Percentiles rank a stretch among this genome's conserved stretches.
phyloP scores from a whole-genome alignment of 768 basidiomycete species.

The Phanerochaete carnosa region DNA sequence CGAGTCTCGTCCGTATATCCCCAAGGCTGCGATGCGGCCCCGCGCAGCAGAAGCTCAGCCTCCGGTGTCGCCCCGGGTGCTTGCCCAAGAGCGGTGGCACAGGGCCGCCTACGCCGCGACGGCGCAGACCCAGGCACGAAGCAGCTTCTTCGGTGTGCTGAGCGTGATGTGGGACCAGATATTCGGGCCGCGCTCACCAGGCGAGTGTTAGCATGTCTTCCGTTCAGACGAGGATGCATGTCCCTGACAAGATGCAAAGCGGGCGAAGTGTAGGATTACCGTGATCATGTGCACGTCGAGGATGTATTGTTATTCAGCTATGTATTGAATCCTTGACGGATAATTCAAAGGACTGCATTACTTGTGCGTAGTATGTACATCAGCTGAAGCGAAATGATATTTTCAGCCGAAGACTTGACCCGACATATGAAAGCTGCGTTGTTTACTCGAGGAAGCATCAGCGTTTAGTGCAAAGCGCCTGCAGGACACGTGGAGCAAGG shows the following conservation, averaged over 20 bases:
- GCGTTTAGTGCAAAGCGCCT: too few species aligned
- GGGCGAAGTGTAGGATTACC: neutral
- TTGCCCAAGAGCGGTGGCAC: conserved; percentile 9
- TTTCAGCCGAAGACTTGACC: too few species aligned
- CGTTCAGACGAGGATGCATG: neutral
- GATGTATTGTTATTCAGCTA: neutral
- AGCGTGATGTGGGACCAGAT: neutral
- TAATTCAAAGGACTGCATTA: neutral
- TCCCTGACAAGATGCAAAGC: neutral
- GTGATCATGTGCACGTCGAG: neutral
- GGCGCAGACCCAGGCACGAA: neutral
- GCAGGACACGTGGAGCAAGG: too few species aligned
- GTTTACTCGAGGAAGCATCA: too few species aligned
- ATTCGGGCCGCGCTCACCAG: neutral
- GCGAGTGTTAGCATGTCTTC: neutral
- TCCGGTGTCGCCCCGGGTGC: neutral
- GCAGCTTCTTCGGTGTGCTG: conserved; percentile 4
- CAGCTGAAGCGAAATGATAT: too few species aligned
- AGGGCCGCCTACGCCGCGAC: neutral
- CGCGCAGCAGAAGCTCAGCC: neutral
- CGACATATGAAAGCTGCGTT: too few species aligned
- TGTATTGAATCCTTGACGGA: neutral
- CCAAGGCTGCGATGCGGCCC: neutral
- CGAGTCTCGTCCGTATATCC: neutral
- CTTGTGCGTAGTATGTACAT: too few species aligned